phyloP scores from a whole-genome alignment of 164 flowering plant genomes.

The Amborella trichopoda region DNA sequence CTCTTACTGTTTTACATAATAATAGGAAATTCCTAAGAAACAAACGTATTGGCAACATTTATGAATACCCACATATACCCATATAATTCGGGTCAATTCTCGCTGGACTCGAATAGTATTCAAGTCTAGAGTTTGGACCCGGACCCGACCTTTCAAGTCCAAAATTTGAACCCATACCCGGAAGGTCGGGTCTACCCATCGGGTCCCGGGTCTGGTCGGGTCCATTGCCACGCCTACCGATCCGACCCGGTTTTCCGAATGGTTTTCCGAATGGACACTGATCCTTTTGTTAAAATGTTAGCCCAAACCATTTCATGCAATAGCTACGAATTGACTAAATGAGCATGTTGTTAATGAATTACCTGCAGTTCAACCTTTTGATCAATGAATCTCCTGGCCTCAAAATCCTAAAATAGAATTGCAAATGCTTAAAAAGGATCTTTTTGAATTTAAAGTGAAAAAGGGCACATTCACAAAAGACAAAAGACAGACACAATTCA shows the following conservation, averaged over 20 bases:
- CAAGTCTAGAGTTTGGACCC: too few species aligned
- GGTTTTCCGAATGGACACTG: not conserved
- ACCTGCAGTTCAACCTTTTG: conserved; percentile 82
- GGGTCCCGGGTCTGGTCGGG: not conserved
- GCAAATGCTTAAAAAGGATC: not conserved
- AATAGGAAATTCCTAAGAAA: too few species aligned
- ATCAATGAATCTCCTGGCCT: conserved; percentile 55
- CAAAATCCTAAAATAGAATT: conserved; percentile 40
- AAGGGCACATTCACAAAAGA: not conserved
- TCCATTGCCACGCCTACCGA: not conserved
- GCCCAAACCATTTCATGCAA: not conserved
- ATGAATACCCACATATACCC: too few species aligned
- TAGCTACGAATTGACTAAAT: not conserved
- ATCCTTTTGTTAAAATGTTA: not conserved
- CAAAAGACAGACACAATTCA: not conserved
- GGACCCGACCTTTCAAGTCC: too few species aligned
- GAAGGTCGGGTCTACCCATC: not conserved
- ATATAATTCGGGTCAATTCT: too few species aligned
- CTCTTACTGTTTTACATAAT: too few species aligned
- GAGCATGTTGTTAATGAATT: conserved; percentile 5
- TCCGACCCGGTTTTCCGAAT: not conserved
- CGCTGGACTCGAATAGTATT: too few species aligned
- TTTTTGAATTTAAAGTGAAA: not conserved
- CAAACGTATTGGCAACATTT: too few species aligned
- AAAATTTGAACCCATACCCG: not conserved